These are phyloP conservation scores for Peronospora tabacina DNA, from an alignment of 352 stramenopile species.

Conservation along the genomic window DNA sequence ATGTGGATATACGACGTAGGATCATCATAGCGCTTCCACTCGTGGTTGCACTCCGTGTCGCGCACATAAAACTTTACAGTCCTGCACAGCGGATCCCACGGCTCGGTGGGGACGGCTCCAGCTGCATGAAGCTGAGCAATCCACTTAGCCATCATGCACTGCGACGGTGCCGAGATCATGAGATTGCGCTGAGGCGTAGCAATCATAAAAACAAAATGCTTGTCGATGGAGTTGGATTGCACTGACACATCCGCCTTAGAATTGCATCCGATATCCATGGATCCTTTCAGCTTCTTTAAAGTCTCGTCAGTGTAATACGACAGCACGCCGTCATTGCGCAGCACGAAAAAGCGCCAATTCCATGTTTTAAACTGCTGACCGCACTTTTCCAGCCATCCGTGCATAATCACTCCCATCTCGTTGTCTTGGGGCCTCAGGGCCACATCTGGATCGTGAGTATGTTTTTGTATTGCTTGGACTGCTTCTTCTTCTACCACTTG, in stretches of 20 bases:
- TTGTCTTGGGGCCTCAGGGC: constrained; percentile 34
- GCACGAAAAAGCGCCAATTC: constrained; percentile 86
- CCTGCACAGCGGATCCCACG: constrained; percentile 72
- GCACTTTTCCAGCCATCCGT: constrained; percentile 85
- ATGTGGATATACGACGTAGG: constrained; percentile 83
- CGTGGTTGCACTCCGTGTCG: constrained; percentile 58
- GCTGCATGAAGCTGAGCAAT: constrained; percentile 67
- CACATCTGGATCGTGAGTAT: constrained; percentile 33
- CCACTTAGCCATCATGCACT: constrained; percentile 78
- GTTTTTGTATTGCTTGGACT: neutral
- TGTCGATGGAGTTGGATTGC: constrained; percentile 75
- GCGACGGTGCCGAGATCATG: constrained; percentile 72
- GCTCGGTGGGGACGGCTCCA: constrained; percentile 52
- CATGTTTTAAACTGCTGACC: constrained; percentile 86
- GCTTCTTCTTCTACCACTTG: constrained; percentile 24
- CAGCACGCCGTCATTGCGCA: constrained; percentile 70
- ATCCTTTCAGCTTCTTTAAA: constrained; percentile 69
- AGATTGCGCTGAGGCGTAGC: constrained; percentile 64
- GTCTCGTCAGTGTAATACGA: constrained; percentile 76
- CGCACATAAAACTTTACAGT: constrained; percentile 79
- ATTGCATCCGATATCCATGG: constrained; percentile 62
- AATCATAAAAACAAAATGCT: constrained; percentile 79
- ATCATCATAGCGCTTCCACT: constrained; percentile 84
- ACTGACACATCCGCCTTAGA: constrained; percentile 75
- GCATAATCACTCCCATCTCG: constrained; percentile 67